Conservation (phyloP, 371 early-diverging fungal genomes). For the Rhizomucor miehei region DNA sequence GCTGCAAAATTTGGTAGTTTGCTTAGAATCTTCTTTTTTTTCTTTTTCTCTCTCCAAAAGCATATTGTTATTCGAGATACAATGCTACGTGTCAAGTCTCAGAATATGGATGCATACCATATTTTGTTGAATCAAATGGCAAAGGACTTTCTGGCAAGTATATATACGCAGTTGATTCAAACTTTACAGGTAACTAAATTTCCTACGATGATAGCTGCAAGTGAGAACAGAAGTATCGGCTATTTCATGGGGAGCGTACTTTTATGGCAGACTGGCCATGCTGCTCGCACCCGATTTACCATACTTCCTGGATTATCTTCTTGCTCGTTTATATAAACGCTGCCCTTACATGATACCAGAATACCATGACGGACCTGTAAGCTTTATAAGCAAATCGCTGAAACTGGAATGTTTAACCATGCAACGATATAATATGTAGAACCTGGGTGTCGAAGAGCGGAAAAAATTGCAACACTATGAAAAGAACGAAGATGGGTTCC, state of each 20-base stretch:
- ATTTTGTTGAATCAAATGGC: slow-evolving; percentile 65
- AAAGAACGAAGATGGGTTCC: slow-evolving; percentile 58
- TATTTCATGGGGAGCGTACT: slow-evolving; percentile 61
- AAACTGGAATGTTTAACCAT: too few relatives aligned
- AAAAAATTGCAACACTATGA: slow-evolving; percentile 35
- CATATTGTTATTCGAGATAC: slow-evolving; percentile 46
- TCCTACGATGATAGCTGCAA: slow-evolving; percentile 49
- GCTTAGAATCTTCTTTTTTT: slow-evolving; percentile 43
- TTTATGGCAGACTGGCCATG: slow-evolving; percentile 68
- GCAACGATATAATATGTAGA: slow-evolving; percentile 13
- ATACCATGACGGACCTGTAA: slow-evolving; percentile 58
- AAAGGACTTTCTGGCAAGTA: slow-evolving; percentile 60
- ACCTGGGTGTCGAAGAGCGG: slow-evolving; percentile 34
- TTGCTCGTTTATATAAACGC: slow-evolving; percentile 73
- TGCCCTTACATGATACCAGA: slow-evolving; percentile 78
- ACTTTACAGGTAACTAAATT: not conserved
- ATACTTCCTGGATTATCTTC: slow-evolving; percentile 62
- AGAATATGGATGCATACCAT: slow-evolving; percentile 46
- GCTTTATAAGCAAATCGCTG: slow-evolving; percentile 6
- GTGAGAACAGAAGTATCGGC: slow-evolving; percentile 74
- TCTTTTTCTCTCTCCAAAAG: slow-evolving; percentile 47
- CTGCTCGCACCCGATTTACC: slow-evolving; percentile 59
- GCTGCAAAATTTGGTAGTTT: slow-evolving; percentile 19
- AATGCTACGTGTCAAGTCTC: slow-evolving; percentile 37
- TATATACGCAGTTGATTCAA: not conserved